Evolutionary conservation across 148 eudicot genomes (phyloP).

Genomic region (Euryodendron excelsum): DNA sequence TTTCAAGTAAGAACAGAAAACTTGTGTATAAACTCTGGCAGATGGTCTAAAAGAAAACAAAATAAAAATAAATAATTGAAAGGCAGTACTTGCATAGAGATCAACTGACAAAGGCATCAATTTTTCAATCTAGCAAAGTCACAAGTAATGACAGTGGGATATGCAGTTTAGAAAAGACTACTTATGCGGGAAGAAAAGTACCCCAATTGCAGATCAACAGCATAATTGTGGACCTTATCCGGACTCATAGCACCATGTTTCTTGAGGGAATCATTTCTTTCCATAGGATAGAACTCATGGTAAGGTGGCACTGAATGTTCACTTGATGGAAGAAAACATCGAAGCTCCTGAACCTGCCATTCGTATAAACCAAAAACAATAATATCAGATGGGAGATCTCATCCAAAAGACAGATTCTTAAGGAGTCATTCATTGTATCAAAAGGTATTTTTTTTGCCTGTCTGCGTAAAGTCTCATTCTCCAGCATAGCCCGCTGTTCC

Average conservation of each 20-base stretch:
- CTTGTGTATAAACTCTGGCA: neutral
- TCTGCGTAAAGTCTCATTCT: constrained; percentile 63
- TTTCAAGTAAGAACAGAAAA: neutral
- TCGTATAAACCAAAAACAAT: neutral
- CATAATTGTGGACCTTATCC: constrained; percentile 32
- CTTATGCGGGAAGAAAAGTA: constrained; percentile 16
- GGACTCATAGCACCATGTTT: constrained; percentile 34
- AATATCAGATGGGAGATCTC: neutral
- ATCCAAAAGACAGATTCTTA: neutral
- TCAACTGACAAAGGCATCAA: neutral
- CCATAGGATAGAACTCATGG: constrained; percentile 36
- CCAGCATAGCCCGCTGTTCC: constrained; percentile 67
- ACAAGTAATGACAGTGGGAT: neutral
- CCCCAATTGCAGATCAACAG: constrained; percentile 54
- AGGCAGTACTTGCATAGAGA: neutral
- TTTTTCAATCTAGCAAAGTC: neutral
- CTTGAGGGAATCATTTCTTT: constrained; percentile 24
- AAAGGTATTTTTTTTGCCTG: constrained; percentile 37
- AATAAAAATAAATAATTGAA: neutral
- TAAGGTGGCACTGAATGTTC: constrained; percentile 34
- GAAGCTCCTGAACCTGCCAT: constrained; percentile 65
- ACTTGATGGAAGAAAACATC: constrained; percentile 28
- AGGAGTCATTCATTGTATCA: neutral
- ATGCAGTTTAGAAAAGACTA: neutral
- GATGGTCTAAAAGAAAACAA: neutral